A percentile compares a stretch with the other conserved stretches of the same genome.
These are phyloP conservation scores for Paramarasmius palmivorus DNA, from an alignment of 1,284 basidiomycete species.

Conservation along the genomic window DNA sequence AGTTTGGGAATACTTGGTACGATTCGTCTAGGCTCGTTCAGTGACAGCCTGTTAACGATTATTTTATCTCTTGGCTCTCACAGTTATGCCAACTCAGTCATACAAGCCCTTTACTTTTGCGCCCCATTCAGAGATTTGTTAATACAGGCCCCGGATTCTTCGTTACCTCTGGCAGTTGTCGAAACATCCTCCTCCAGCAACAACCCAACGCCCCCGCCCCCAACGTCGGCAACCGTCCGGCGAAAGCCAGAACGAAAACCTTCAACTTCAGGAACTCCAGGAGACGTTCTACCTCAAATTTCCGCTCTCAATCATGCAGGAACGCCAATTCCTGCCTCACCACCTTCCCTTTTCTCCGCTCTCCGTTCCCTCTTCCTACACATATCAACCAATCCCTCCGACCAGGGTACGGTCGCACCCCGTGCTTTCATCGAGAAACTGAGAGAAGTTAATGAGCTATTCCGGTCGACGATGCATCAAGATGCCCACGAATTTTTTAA, in stretches of 20 bases:
- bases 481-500: constrained; percentile 98
- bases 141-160: constrained; percentile 40
- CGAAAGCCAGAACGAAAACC: constrained; percentile 50
- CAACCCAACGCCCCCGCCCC: constrained; percentile 21
- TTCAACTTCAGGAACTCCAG: constrained; percentile 33
- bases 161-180: constrained; percentile 13
- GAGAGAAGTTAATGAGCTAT: constrained; percentile 85
- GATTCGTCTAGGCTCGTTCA: constrained; percentile 8
- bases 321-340: constrained; percentile 53
- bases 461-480: constrained; percentile 87
- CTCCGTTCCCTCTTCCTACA: constrained; percentile 88
- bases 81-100: constrained; percentile 94
- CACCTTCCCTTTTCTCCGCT: constrained; percentile 84
- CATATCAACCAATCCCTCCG: constrained; percentile 72
- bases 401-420: constrained; percentile 85
- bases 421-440: constrained; percentile 90
- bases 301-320: constrained; percentile 23
- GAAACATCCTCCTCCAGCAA: not conserved
- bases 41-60: no score
- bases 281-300: constrained; percentile 14
- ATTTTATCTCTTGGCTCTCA: not conserved
- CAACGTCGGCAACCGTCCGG: constrained; percentile 34
- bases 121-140: constrained; percentile 49
- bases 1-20: constrained; percentile 32
- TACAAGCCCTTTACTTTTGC: constrained; percentile 88